Evolutionary conservation across 768 basidiomycete genomes (phyloP).

Genomic region (Daedaleopsis sinensis): DNA sequence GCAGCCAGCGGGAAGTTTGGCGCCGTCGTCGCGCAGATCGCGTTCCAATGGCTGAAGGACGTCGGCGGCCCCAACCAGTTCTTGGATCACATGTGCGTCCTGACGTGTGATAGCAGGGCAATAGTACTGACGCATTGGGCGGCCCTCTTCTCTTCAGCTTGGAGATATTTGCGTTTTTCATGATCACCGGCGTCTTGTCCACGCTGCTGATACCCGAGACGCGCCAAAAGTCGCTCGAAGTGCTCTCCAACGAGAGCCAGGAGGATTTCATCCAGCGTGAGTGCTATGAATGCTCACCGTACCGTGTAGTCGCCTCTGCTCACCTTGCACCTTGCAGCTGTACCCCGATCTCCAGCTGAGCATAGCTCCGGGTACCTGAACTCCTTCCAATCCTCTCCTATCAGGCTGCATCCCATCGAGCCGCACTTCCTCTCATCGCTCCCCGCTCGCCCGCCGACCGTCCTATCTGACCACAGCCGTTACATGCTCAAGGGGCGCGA

Average conservation of each 20-base stretch:
- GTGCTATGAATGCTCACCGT: background rate
- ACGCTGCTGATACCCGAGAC: slow-evolving; percentile 49
- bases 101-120: background rate
- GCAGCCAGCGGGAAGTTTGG: slow-evolving; percentile 49
- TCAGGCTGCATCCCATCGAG: slow-evolving; percentile 9
- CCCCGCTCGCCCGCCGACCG: background rate
- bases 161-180: slow-evolving; percentile 51
- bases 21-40: slow-evolving; percentile 44
- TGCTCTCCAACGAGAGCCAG: slow-evolving; percentile 40
- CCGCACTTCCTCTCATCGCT: background rate
- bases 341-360: background rate
- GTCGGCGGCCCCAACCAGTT: slow-evolving; percentile 36
- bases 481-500: background rate
- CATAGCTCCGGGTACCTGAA: background rate
- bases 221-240: slow-evolving; percentile 37
- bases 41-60: slow-evolving; percentile 40
- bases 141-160: slow-evolving; percentile 28
- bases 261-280: slow-evolving; percentile 35
- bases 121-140: background rate
- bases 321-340: background rate
- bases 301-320: no score
- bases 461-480: background rate
- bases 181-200: slow-evolving; percentile 45
- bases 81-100: slow-evolving; percentile 37
- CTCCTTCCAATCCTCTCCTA: slow-evolving; percentile 9